phyloP scores from a whole-genome alignment of 2,329 filamentous ascomycete genomes.

The Lachnellula occidentalis region DNA sequence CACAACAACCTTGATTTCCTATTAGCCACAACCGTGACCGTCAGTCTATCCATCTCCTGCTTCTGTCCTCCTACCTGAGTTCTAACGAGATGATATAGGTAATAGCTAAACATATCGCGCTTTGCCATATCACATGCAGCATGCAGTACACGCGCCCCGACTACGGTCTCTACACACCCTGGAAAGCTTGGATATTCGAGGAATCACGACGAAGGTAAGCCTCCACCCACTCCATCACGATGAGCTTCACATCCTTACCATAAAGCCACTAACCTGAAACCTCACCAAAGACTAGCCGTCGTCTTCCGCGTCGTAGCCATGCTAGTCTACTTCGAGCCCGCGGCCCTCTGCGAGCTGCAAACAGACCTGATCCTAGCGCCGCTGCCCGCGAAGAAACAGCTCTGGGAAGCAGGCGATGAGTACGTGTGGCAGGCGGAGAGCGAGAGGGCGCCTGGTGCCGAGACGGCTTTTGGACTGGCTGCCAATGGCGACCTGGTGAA shows the following conservation, averaged over 20 bases:
- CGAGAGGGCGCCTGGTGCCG: conserved; percentile 20
- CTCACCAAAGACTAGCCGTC: conserved; percentile 32
- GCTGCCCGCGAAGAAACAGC: conserved; percentile 37
- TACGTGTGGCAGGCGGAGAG: conserved; percentile 32
- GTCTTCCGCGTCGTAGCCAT: conserved; percentile 38
- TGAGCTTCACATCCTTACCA: not conserved
- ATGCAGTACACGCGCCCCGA: conserved; percentile 14
- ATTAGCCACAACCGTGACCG: conserved; percentile 32
- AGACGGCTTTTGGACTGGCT: conserved; percentile 29
- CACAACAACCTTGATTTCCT: conserved; percentile 38
- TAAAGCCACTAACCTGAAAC: conserved; percentile 13
- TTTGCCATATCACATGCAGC: conserved; percentile 15
- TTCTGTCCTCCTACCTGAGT: conserved; percentile 2
- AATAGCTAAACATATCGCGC: conserved; percentile 10
- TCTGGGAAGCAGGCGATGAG: conserved; percentile 40
- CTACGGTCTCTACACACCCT: conserved; percentile 24
- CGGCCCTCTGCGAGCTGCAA: conserved; percentile 32
- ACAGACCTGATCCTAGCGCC: conserved; percentile 36
- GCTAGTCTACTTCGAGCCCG: conserved; percentile 39
- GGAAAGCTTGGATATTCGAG: conserved; percentile 38
- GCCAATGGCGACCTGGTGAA: conserved; percentile 32
- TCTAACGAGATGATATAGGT: conserved; percentile 11
- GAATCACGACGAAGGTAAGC: conserved; percentile 36
- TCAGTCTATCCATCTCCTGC: conserved; percentile 20
- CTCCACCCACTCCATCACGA: conserved; percentile 6